phyloP scores from a whole-genome alignment of 495 filamentous ascomycete genomes.

The Pyrenula aspistea region DNA sequence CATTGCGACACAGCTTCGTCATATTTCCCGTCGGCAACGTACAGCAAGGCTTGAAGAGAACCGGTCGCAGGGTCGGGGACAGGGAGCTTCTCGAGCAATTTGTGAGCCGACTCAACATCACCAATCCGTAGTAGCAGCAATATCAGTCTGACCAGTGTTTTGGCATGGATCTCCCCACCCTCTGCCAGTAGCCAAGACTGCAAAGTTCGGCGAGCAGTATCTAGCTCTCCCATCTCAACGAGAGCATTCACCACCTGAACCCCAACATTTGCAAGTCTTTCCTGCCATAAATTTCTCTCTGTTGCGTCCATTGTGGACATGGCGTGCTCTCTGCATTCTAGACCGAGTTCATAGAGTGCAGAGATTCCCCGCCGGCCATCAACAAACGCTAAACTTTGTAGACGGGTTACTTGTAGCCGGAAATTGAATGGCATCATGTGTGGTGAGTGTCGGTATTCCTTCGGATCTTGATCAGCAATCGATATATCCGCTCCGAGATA shows the following conservation, averaged over 20 bases:
- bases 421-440: slow-evolving; percentile 82
- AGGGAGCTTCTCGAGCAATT: slow-evolving; percentile 16
- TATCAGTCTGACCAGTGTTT: slow-evolving; percentile 29
- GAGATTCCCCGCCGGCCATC: slow-evolving; percentile 78
- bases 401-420: slow-evolving; percentile 63
- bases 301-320: slow-evolving; percentile 17
- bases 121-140: slow-evolving; percentile 67
- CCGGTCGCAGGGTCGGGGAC: slow-evolving; percentile 9
- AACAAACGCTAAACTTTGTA: slow-evolving; percentile 74
- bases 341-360: slow-evolving; percentile 75
- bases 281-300: slow-evolving; percentile 50
- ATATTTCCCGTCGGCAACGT: slow-evolving; percentile 71
- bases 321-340: slow-evolving; percentile 54
- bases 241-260: slow-evolving; percentile 67
- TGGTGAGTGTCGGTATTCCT: neutral
- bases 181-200: slow-evolving; percentile 18
- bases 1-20: slow-evolving; percentile 47
- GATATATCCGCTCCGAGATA: slow-evolving; percentile 31
- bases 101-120: slow-evolving; percentile 55
- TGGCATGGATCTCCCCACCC: slow-evolving; percentile 21
- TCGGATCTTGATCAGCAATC: neutral
- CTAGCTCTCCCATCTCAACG: slow-evolving; percentile 83
- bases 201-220: slow-evolving; percentile 61
- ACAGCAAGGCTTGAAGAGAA: slow-evolving; percentile 51
- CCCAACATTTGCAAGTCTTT: slow-evolving; percentile 60